Evolutionary conservation across 345 rosid species (phyloP).

Genomic region (Corchorus capsularis): DNA sequence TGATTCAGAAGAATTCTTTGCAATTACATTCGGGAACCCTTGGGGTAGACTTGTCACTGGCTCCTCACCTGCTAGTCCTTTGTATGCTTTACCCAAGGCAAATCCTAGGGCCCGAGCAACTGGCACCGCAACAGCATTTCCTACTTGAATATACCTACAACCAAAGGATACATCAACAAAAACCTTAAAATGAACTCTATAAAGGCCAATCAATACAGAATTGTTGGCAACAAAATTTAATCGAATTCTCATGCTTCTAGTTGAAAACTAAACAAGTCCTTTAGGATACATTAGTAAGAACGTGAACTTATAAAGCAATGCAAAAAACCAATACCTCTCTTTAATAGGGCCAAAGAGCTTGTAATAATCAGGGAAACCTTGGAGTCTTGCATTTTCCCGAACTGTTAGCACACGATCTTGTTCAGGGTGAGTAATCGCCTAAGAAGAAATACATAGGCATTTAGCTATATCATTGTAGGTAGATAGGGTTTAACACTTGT

Average conservation of each 20-base stretch:
- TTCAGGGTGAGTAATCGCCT: constrained; percentile 66
- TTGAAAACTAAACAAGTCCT: neutral
- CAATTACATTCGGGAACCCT: constrained; percentile 28
- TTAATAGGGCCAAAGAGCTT: constrained; percentile 63
- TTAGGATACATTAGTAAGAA: neutral
- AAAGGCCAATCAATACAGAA: neutral
- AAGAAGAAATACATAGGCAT: neutral
- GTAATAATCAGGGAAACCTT: constrained; percentile 75
- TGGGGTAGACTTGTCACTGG: constrained; percentile 45
- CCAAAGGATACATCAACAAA: too few relatives aligned
- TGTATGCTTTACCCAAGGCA: constrained; percentile 46
- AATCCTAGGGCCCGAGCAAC: constrained; percentile 73
- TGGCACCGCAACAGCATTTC: constrained; percentile 79
- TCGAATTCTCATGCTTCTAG: neutral
- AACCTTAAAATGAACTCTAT: neutral
- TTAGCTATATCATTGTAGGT: neutral
- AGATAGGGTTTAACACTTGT: neutral
- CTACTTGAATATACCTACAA: constrained; percentile 69
- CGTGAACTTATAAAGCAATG: neutral
- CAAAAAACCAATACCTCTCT: constrained; percentile 44
- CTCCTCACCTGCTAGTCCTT: constrained; percentile 24
- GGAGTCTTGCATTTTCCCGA: constrained; percentile 74
- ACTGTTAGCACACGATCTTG: constrained; percentile 68
- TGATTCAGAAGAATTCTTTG: constrained; percentile 28
- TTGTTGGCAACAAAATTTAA: neutral